These are phyloP conservation scores for Trichoderma sp. DNA, from an alignment of 2,329 filamentous ascomycete species.

Conservation along the genomic window DNA sequence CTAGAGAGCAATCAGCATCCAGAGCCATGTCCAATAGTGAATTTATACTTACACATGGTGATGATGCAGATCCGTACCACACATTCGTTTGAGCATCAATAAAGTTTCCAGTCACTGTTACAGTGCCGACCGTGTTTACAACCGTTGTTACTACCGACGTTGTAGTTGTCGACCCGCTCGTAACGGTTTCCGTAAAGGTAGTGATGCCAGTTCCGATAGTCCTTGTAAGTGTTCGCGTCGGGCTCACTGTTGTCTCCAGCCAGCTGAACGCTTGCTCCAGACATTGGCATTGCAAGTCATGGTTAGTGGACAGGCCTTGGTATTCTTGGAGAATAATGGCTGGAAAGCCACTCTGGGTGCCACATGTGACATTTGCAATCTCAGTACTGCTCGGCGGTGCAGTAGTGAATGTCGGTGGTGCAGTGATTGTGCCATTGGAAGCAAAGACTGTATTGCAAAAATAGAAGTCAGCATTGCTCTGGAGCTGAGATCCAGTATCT, in stretches of 20 bases:
- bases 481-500: background rate
- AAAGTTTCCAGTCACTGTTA: conserved; percentile 20
- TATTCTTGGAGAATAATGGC: conserved; percentile 10
- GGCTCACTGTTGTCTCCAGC: conserved; percentile 7
- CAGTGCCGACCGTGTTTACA: background rate
- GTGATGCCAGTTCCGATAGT: conserved; percentile 22
- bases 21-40: background rate
- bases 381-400: background rate
- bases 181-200: background rate
- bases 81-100: background rate
- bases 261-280: conserved; percentile 15
- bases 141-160: conserved; percentile 3
- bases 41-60: conserved; percentile 24
- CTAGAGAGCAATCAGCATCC: conserved; percentile 1
- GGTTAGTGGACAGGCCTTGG: conserved; percentile 16
- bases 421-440: conserved; percentile 6
- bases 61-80: conserved; percentile 24
- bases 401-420: background rate
- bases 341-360: background rate
- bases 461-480: background rate
- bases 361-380: conserved; percentile 1
- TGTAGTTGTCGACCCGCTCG: background rate
- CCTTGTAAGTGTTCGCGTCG: conserved; percentile 7
- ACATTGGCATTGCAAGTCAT: conserved; percentile 24
- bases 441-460: background rate